These are phyloP conservation scores for Erodium trifolium DNA, from an alignment of 441 rosid genomes.

Conservation along the genomic window DNA sequence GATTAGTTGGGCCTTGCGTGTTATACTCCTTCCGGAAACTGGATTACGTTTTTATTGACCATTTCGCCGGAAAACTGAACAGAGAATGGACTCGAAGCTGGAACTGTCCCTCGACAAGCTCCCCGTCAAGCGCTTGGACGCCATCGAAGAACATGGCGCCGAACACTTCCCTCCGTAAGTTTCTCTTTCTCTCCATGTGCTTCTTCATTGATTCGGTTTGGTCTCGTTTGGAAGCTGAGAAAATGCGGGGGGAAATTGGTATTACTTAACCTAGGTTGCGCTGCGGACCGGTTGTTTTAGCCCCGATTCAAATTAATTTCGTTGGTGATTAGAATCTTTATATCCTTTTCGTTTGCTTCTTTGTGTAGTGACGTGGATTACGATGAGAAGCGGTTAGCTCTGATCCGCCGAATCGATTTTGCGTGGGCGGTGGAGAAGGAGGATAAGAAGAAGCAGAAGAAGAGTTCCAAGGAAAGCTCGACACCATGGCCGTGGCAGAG, in stretches of 20 bases:
- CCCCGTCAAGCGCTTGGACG: slow-evolving; percentile 3
- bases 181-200: slow-evolving; percentile 11
- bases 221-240: background rate
- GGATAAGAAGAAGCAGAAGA: slow-evolving; percentile 53
- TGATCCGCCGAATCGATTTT: slow-evolving; percentile 74
- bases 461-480: slow-evolving; percentile 52
- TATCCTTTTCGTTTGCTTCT: background rate
- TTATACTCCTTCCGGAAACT: background rate
- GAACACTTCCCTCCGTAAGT: slow-evolving; percentile 45
- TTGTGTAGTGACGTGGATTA: slow-evolving; percentile 51
- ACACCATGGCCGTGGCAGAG: slow-evolving; percentile 73
- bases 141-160: slow-evolving; percentile 71
- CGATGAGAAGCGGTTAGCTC: slow-evolving; percentile 80
- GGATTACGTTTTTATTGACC: background rate
- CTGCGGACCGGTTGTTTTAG: background rate
- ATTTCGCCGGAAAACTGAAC: slow-evolving; percentile 11
- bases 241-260: slow-evolving; percentile 5
- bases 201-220: background rate
- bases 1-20: too few species aligned
- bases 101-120: slow-evolving; percentile 45
- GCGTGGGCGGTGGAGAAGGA: slow-evolving; percentile 84
- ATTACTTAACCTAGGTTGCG: background rate
- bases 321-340: background rate
- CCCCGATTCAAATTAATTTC: background rate
- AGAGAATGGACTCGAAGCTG: slow-evolving; percentile 51